phyloP scores from a whole-genome alignment of 352 stramenopile genomes.

The Phytophthora megakarya region DNA sequence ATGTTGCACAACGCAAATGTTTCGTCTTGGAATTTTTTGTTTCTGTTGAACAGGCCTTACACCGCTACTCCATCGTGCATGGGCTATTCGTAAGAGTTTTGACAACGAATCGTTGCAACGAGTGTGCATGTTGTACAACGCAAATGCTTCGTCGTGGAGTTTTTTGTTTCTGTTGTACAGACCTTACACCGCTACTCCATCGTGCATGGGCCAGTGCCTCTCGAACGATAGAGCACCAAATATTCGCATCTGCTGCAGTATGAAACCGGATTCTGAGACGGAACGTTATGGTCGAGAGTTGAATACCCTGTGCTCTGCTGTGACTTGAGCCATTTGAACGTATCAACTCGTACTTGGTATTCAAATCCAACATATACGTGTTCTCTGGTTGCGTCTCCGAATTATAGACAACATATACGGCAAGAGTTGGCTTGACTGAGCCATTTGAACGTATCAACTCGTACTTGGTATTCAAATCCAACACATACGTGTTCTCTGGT shows the following conservation, averaged over 20 bases:
- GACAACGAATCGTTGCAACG: constrained; percentile 43
- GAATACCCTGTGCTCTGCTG: constrained; percentile 19
- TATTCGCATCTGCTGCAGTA: constrained; percentile 52
- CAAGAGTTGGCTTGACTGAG: constrained; percentile 30
- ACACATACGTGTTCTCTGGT: constrained; percentile 26
- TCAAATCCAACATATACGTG: constrained; percentile 27
- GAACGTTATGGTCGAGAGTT: constrained; percentile 42
- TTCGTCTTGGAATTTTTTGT: not conserved
- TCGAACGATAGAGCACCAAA: constrained; percentile 51
- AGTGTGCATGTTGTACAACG: constrained; percentile 14
- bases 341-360: constrained; percentile 38
- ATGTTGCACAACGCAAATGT: constrained; percentile 21
- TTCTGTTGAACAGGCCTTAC: constrained; percentile 24
- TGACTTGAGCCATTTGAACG: not conserved
- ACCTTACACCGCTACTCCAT: constrained; percentile 41
- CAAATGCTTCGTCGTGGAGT: constrained; percentile 4
- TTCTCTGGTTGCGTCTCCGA: constrained; percentile 17
- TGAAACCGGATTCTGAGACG: constrained; percentile 54
- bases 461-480: constrained; percentile 39
- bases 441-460: no score
- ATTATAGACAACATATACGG: constrained; percentile 25
- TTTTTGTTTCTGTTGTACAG: constrained; percentile 4
- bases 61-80: constrained; percentile 42
- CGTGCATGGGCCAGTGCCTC: constrained; percentile 44
- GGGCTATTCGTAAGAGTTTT: constrained; percentile 46